Conservation (phyloP, 2,329 filamentous ascomycete species). For the Penicillium sp. region DNA sequence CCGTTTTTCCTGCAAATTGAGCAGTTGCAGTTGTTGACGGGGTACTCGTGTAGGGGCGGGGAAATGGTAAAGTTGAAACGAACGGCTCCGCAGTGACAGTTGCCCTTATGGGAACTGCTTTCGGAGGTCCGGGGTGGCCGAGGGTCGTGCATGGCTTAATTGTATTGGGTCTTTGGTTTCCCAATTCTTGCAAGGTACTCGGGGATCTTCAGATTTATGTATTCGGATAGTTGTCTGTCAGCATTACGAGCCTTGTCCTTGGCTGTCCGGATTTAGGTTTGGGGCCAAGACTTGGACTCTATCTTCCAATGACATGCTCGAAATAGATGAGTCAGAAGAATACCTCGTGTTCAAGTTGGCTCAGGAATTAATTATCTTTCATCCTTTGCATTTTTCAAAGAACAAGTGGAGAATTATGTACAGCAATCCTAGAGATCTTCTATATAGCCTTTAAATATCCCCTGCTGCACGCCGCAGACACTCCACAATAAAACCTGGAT, state of each 20-base stretch:
- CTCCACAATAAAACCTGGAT: slow-evolving; percentile 25
- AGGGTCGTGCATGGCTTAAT: not conserved
- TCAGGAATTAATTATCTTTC: no score
- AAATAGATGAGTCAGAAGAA: no score
- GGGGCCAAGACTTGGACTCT: not conserved
- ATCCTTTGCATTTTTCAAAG: no score
- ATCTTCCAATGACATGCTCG: not conserved
- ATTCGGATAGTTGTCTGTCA: not conserved
- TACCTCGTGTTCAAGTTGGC: no score
- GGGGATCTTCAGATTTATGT: not conserved
- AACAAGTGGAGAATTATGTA: not conserved
- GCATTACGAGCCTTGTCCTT: not conserved
- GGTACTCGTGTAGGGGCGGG: slow-evolving; percentile 1
- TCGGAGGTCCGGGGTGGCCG: slow-evolving; percentile 1
- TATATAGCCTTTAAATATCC: slow-evolving; percentile 1
- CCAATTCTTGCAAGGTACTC: not conserved
- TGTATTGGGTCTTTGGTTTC: not conserved
- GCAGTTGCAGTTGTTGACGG: not conserved
- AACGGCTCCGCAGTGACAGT: slow-evolving; percentile 5
- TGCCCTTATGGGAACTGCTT: not conserved
- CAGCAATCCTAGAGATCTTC: not conserved
- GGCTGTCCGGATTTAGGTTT: not conserved
- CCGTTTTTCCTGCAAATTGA: slow-evolving; percentile 5
- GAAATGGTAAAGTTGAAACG: slow-evolving; percentile 1
- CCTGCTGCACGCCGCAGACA: slow-evolving; percentile 27